Evolutionary conservation across 1,139 yeast species (phyloP), one percentile per base, ranked within the genome.

Genomic region (Yamadazyma diospyri): DNA sequence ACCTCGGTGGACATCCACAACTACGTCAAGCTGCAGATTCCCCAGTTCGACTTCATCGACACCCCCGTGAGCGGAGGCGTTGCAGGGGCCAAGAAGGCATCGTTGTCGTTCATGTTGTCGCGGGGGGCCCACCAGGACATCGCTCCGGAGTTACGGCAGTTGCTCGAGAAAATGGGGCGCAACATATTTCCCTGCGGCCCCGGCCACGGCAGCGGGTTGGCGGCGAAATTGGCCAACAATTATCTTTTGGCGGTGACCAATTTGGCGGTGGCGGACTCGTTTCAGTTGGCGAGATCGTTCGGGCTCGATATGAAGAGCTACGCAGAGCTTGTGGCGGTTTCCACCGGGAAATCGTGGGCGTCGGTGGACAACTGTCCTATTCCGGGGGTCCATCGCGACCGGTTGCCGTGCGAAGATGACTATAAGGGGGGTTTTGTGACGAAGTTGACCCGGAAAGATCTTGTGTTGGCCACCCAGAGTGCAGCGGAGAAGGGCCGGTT

Each of bases 41-140:
- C 72, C 1, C 36, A 42, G 18, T 63, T 61, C 39, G 71, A 65
- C 40, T 68, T 68, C 41, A 64, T 76, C 29, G 82, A 76, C 47
- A 72, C 82, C 9, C 82, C 82, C 1, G 81, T 76, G 0, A 72
- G 78, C 10, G 82, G 82, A 3, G 82, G 82, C 14, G 77, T 72
- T 2, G 70, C 71, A 1, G 82, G 82, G 4, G 82, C 82, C 5
- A 51, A 71, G 35, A 72, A 73, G 35, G 81, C 64, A 1, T 68
- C 80, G 0, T 60, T 76, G 25, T 70, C 79, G 4, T 76, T 76
- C 48, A 76, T 76, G 82, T 67, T 76, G 21, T 76, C 79, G 3
- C 48, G 69, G 36, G 51, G 54, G 6, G 43, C 47, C 23, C 50
- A 48, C 13, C 57, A 52, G 9, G 48, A 53, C 15, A 51, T 65